phyloP scores from a whole-genome alignment of 2,329 filamentous ascomycete genomes.

The Phialemoniopsis sp. region DNA sequence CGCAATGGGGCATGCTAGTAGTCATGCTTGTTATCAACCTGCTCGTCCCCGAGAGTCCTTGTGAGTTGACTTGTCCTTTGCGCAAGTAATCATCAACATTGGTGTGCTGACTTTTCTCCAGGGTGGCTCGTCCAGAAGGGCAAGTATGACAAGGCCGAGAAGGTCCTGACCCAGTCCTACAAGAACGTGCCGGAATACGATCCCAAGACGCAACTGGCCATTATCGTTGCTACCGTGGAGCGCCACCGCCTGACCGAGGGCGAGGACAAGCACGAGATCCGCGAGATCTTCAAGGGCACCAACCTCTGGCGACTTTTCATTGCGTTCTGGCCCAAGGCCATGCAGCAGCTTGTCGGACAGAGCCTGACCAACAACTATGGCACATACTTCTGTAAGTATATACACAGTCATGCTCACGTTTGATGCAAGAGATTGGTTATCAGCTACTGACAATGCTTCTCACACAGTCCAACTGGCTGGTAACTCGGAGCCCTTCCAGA shows the following conservation, averaged over 20 bases:
- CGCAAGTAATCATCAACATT: background rate
- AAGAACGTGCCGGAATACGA: background rate
- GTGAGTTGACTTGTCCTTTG: background rate
- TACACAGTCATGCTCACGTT: too few species aligned
- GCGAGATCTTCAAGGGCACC: conserved; percentile 22
- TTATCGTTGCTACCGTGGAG: conserved; percentile 1
- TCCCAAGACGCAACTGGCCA: background rate
- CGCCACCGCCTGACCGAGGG: background rate
- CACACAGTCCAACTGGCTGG: too few species aligned
- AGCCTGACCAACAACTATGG: conserved; percentile 27
- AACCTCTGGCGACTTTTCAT: conserved; percentile 26
- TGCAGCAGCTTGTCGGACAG: conserved; percentile 28
- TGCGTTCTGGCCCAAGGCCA: conserved; percentile 27
- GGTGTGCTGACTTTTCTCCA: conserved; percentile 1
- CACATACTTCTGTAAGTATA: conserved; percentile 14
- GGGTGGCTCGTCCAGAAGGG: conserved; percentile 3
- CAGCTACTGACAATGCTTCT: too few species aligned
- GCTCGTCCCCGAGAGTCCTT: background rate
- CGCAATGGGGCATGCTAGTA: background rate
- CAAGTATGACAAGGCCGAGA: conserved; percentile 3
- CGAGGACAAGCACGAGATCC: conserved; percentile 1
- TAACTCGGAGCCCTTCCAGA: too few species aligned
- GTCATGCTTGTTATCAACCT: too few species aligned
- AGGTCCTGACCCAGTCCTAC: conserved; percentile 1
- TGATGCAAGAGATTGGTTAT: too few species aligned